Percentiles rank a stretch among this genome's conserved stretches.
These are phyloP conservation scores for Crithidia brevicula DNA, from an alignment of 208 protist species.

Conservation along the genomic window DNA sequence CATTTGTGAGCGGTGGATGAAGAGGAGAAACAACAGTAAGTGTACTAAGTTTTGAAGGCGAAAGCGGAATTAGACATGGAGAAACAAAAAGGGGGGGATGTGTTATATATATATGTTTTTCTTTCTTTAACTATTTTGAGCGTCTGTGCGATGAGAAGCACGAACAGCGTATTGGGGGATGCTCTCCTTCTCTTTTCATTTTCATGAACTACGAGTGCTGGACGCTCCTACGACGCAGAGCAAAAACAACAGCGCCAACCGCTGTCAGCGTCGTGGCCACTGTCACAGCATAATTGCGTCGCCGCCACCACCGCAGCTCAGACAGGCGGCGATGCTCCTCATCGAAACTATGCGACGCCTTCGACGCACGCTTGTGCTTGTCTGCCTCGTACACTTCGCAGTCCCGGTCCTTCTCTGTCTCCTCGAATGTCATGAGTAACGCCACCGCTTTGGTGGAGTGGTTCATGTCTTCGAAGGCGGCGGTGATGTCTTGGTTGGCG, in stretches of 20 bases:
- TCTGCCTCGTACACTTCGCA: constrained; percentile 8
- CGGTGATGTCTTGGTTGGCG: constrained; percentile 40
- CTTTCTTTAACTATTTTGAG: too few relatives aligned
- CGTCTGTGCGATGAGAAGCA: too few relatives aligned
- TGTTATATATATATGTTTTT: too few relatives aligned
- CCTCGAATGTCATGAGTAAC: constrained; percentile 21
- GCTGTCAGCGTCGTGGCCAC: neutral
- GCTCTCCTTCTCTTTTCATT: too few relatives aligned
- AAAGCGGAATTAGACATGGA: too few relatives aligned
- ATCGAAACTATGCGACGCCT: neutral
- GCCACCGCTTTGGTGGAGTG: constrained; percentile 37
- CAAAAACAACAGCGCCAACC: neutral
- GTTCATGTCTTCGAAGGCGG: constrained; percentile 37
- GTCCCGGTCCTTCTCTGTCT: neutral
- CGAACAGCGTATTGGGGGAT: too few relatives aligned
- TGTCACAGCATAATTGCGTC: neutral
- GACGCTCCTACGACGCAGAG: neutral
- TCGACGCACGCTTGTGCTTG: neutral
- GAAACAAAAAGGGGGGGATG: too few relatives aligned
- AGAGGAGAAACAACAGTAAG: too few relatives aligned
- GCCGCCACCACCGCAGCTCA: constrained; percentile 18
- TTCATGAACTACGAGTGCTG: constrained; percentile 14
- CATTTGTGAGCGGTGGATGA: too few relatives aligned
- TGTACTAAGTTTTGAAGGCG: too few relatives aligned
- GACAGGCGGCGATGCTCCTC: constrained; percentile 6